These are phyloP conservation scores for Teunomyces lycoperdinae DNA, from an alignment of 805 yeast genomes.

Conservation along the genomic window DNA sequence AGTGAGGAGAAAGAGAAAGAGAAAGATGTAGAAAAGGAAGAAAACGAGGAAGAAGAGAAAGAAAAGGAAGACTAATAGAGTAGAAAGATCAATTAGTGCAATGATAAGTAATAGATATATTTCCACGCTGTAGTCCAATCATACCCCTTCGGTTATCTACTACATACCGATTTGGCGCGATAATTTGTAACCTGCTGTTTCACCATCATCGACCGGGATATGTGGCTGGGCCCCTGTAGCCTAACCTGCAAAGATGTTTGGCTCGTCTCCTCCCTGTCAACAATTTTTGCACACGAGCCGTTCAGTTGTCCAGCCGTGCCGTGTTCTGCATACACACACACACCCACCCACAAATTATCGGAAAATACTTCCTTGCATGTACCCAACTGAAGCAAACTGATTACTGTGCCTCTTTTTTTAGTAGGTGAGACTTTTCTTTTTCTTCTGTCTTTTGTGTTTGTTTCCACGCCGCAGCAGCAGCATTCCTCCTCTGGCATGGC, in stretches of 20 bases:
- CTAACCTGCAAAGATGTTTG: not conserved
- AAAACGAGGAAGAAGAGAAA: constrained; percentile 8
- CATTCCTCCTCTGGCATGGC: not conserved
- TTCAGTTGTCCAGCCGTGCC: not conserved
- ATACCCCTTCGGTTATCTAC: not conserved
- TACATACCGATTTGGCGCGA: not conserved
- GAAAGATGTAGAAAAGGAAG: constrained; percentile 3
- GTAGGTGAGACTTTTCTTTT: not conserved
- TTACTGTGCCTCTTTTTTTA: not conserved
- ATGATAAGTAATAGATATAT: not conserved
- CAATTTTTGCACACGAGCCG: not conserved
- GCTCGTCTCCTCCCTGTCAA: too few species aligned
- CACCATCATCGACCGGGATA: not conserved
- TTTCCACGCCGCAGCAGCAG: not conserved
- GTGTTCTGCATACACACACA: not conserved
- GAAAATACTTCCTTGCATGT: not conserved
- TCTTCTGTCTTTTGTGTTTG: not conserved
- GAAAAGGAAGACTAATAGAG: not conserved
- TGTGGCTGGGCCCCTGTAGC: not conserved
- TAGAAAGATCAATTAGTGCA: not conserved
- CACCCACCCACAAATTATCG: not conserved
- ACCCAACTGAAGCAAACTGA: not conserved
- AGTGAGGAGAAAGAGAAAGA: constrained; percentile 7
- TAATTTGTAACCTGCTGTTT: not conserved
- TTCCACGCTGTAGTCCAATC: not conserved